Percentiles rank a stretch among this genome's conserved stretches.
Evolutionary conservation across 2,329 filamentous ascomycete species (phyloP).

Genomic region (Ophiobolus disseminans): DNA sequence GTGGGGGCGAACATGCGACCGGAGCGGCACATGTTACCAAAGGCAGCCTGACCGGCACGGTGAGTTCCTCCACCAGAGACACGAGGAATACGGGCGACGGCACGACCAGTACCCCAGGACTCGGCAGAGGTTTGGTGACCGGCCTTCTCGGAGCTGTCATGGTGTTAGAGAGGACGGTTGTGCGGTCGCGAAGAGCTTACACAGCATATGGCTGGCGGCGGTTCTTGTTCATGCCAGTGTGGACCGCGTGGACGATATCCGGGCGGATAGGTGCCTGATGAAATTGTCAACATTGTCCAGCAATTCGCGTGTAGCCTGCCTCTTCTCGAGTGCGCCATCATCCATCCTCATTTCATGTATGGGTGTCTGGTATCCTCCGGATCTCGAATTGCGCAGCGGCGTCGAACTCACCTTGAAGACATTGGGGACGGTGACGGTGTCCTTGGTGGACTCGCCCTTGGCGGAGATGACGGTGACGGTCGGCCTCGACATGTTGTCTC

Average conservation of each 20-base stretch:
- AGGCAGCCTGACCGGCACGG: slow-evolving; percentile 99
- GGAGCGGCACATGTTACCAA: slow-evolving; percentile 99
- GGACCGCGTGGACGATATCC: slow-evolving; percentile 98
- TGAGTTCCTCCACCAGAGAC: slow-evolving; percentile 99
- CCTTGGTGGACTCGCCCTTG: slow-evolving; percentile 90
- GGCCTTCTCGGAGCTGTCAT: slow-evolving; percentile 80
- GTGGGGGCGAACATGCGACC: slow-evolving; percentile 99
- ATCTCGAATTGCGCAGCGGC: slow-evolving; percentile 19
- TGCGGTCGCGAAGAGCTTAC: slow-evolving; percentile 57
- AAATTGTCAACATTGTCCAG: slow-evolving; percentile 14
- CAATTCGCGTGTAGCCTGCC: neutral
- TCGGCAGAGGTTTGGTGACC: slow-evolving; percentile 99
- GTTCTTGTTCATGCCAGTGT: slow-evolving; percentile 99
- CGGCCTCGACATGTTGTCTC: slow-evolving; percentile 76
- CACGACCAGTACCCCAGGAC: slow-evolving; percentile 98
- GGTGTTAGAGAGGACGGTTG: slow-evolving; percentile 23
- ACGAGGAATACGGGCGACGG: slow-evolving; percentile 99
- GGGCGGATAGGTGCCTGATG: slow-evolving; percentile 83
- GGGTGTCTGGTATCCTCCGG: neutral
- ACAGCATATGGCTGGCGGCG: slow-evolving; percentile 99
- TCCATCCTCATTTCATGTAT: neutral
- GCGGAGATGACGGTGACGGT: slow-evolving; percentile 97
- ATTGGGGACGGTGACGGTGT: slow-evolving; percentile 89
- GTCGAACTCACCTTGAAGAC: slow-evolving; percentile 74
- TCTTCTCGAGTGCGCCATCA: neutral